Conservation (phyloP, 345 rosid genomes). For the Gossypium australe region DNA sequence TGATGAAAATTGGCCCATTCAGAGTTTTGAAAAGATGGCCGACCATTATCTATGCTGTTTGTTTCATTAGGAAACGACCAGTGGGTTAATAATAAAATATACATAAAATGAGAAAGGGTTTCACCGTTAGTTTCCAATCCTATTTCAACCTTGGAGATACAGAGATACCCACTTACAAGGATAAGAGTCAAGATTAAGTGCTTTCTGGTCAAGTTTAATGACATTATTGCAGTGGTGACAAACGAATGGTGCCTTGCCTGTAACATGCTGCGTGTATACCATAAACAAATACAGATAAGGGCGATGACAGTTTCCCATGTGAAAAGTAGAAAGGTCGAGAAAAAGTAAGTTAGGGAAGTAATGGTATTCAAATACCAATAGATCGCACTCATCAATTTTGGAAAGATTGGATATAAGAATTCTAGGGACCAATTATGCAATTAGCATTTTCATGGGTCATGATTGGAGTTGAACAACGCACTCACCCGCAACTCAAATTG, state of each 20-base stretch:
- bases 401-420: background rate
- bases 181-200: background rate
- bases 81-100: no score
- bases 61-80: no score
- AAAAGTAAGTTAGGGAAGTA: background rate
- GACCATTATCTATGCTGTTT: no score
- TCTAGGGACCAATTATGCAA: background rate
- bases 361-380: background rate
- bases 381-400: background rate
- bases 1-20: conserved; percentile 18
- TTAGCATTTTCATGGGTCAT: background rate
- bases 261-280: background rate
- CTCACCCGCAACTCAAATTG: background rate
- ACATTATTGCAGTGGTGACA: background rate
- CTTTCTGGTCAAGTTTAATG: background rate
- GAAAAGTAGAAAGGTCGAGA: background rate
- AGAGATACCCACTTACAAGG: background rate
- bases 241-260: background rate
- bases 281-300: background rate
- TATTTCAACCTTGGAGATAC: background rate
- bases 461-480: background rate
- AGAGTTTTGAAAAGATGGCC: conserved; percentile 27
- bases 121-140: background rate
- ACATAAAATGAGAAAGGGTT: no score
- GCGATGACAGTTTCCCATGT: conserved; percentile 16